Base-by-base conservation (phyloP, 495 filamentous ascomycete species). In the Cercophora newfieldiana region DNA sequence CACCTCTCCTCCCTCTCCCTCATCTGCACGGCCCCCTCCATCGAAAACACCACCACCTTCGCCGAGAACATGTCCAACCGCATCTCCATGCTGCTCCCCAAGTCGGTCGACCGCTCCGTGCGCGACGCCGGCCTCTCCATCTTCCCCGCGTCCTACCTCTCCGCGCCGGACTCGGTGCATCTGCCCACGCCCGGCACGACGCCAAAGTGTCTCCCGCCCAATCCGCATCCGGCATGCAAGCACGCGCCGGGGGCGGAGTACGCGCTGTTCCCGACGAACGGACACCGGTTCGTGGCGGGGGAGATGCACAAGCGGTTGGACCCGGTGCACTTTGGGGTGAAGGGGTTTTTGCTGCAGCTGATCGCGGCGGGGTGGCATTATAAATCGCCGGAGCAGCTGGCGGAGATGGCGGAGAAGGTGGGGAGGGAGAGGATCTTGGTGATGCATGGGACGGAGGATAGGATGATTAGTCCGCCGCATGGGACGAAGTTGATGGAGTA, bases 321-420 rank as follows among this genome's bases (percentile, higher is more conserved):
- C 58, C 68, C 69, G 8, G 71, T 77, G 0, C 78, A 76, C 7
- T 92, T 90, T 68, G 84, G 83, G 0, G 79, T 82, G 53, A 83
- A 81, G 47, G 91, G 91, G 3, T 92, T 94, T 73, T 67, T 96
- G 33, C 78, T 91, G 66, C 92, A 96, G 74, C 82, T 89, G 4
- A 83, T 94, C 48, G 92, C 92, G 3, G 90, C 90, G 1, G 87
- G 86, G 14, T 94, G 91, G 86, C 92, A 96, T 75, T 78, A 86
- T 71, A 94, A 95, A 75, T 84, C 78, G 6, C 68, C 83, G 0
- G 82, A 74, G 54, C 88, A 94, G 75, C 73, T 96, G 50, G 79
- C 74, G 64, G 74, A 80, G 55, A 69, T 96, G 25, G 91, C 80
- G 0, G 85, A 91, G 66, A 72, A 72, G 56, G 85, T 96, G 1